A percentile compares a stretch with the other conserved stretches of the same genome.
phyloP scores from a whole-genome alignment of 768 basidiomycete species.

The Lentinula detonsa region DNA sequence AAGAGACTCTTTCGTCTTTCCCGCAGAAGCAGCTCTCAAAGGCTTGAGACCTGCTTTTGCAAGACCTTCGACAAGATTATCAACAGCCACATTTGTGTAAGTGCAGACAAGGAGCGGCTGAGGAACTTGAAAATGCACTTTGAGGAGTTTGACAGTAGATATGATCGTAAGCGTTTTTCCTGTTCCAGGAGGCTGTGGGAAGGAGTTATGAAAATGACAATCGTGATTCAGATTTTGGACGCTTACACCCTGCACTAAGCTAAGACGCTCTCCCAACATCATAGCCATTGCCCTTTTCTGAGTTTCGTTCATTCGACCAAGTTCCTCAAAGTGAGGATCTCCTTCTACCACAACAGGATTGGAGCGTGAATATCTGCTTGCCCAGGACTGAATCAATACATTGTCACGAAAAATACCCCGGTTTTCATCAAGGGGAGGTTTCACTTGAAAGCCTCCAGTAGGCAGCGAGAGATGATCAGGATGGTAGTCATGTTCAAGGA shows the following conservation, averaged over 20 bases:
- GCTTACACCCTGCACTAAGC: conserved; percentile 83
- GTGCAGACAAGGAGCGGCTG: conserved; percentile 89
- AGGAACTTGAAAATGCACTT: conserved; percentile 78
- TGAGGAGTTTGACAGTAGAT: conserved; percentile 76
- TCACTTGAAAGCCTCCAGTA: neutral
- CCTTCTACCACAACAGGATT: conserved; percentile 67
- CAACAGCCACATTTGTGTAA: conserved; percentile 90
- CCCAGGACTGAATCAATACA: conserved; percentile 80
- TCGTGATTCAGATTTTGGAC: neutral
- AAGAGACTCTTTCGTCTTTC: conserved; percentile 53
- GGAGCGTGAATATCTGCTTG: conserved; percentile 50
- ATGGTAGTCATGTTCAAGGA: conserved; percentile 26
- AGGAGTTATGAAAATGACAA: conserved; percentile 3
- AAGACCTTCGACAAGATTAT: conserved; percentile 81
- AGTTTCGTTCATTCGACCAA: conserved; percentile 62
- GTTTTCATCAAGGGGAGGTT: conserved; percentile 7
- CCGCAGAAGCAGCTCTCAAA: conserved; percentile 66
- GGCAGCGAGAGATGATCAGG: conserved; percentile 1
- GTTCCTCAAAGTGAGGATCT: conserved; percentile 58
- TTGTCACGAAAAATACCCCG: conserved; percentile 62
- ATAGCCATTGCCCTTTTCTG: conserved; percentile 79
- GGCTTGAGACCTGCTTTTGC: conserved; percentile 57
- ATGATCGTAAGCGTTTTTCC: conserved; percentile 93
- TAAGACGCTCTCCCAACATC: conserved; percentile 77
- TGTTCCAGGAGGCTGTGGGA: conserved; percentile 74